Percentiles rank a stretch among this genome's conserved stretches.
These are phyloP conservation scores for Thermoascus crustaceus DNA, from an alignment of 2,329 filamentous ascomycete genomes.

Conservation along the genomic window DNA sequence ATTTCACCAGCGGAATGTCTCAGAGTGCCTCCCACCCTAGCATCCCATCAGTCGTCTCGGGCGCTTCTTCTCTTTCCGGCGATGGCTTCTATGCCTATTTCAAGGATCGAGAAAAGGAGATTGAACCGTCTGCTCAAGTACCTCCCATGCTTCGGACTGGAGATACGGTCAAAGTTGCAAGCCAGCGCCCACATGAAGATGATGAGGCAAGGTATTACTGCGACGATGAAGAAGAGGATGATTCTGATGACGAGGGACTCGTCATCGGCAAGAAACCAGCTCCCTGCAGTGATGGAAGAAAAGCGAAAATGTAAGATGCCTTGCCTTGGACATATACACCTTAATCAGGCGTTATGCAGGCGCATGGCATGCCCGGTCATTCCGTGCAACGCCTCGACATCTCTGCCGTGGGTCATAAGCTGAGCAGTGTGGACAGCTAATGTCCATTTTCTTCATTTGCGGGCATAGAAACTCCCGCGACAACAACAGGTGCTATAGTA, in stretches of 20 bases:
- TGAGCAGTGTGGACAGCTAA: no score
- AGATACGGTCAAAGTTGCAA: slow-evolving; percentile 32
- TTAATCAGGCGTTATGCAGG: no score
- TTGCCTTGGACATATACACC: no score
- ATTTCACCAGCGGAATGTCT: slow-evolving; percentile 39
- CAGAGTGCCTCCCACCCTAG: slow-evolving; percentile 41
- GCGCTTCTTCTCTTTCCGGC: slow-evolving; percentile 38
- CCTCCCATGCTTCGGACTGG: slow-evolving; percentile 35
- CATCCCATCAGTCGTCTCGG: slow-evolving; percentile 38
- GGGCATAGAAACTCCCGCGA: no score
- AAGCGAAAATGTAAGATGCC: background rate
- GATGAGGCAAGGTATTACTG: slow-evolving; percentile 34
- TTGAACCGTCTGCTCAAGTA: slow-evolving; percentile 18
- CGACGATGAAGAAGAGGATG: slow-evolving; percentile 36
- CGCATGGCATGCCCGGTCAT: no score
- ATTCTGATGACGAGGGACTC: slow-evolving; percentile 37
- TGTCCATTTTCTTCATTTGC: no score
- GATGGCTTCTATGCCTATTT: slow-evolving; percentile 22
- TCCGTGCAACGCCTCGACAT: no score
- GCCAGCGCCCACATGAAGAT: slow-evolving; percentile 21
- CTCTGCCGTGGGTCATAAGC: no score
- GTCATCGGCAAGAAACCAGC: slow-evolving; percentile 30
- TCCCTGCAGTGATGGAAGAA: slow-evolving; percentile 6
- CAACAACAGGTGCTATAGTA: no score
- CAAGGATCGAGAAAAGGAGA: slow-evolving; percentile 20